Evolutionary conservation across 192 early-diverging fungal genomes (phyloP).

Genomic region (Gaertneriomyces semiglobifer): DNA sequence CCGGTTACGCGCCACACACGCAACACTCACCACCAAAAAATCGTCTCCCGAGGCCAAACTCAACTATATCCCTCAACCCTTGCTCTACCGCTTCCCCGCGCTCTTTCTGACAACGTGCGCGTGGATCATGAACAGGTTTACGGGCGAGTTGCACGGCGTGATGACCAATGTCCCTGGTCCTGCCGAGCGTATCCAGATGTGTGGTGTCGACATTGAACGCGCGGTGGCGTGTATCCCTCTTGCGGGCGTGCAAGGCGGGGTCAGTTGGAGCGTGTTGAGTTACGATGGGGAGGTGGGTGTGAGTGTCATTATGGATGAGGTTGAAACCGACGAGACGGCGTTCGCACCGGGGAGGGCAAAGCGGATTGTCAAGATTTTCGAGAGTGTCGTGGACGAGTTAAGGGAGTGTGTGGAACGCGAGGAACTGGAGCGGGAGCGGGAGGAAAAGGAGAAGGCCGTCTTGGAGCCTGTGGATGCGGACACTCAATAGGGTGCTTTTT

Average conservation of each 20-base stretch:
- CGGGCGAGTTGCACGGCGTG: slow-evolving; percentile 26
- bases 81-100: slow-evolving; percentile 18
- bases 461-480: too few relatives aligned
- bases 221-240: slow-evolving; percentile 36
- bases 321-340: slow-evolving; percentile 14
- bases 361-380: slow-evolving; percentile 19
- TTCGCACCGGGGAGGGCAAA: slow-evolving; percentile 20
- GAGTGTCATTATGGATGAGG: slow-evolving; percentile 26
- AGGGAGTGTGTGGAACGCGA: background rate
- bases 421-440: too few relatives aligned
- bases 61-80: slow-evolving; percentile 11
- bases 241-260: slow-evolving; percentile 16
- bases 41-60: slow-evolving; percentile 21
- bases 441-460: too few relatives aligned
- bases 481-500: too few relatives aligned
- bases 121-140: background rate
- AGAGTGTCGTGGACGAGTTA: slow-evolving; percentile 18
- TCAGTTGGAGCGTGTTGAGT: slow-evolving; percentile 31
- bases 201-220: slow-evolving; percentile 11
- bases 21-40: slow-evolving; percentile 25
- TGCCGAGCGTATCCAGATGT: slow-evolving; percentile 22
- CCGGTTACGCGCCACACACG: slow-evolving; percentile 17
- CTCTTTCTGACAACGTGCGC: slow-evolving; percentile 11
- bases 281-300: slow-evolving; percentile 31
- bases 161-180: slow-evolving; percentile 44